Evolutionary conservation across 345 rosid species (phyloP), one percentile per base, ranked within the genome.

Genomic region (Salix purpurea): DNA sequence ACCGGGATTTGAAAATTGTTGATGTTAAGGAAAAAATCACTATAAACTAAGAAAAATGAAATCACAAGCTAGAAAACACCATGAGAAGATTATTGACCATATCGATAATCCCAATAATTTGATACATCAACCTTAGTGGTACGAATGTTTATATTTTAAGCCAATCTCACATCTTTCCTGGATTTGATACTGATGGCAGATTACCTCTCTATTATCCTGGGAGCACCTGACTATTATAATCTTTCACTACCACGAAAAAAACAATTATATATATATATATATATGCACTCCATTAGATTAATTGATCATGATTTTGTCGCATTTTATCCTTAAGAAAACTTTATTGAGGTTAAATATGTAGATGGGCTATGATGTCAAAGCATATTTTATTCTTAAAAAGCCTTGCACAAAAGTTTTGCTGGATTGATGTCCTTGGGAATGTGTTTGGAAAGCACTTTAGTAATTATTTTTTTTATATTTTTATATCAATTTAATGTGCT

Each of bases 111-210:
- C 60, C 61, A 7, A 69, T 69, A 44, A 23, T 24, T 69, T 14
- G 15, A 46, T 44, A 0, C 50, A 44, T 23, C 18, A 44, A 44
- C 4, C 18, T 69, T 44, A 19, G 3, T 21, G 34, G 30, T 67
- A 26, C 37, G 48, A 69, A 24, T 69, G 23, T 42, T 42, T 44
- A 52, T 13, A 71, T 18, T 50, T 32, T 52, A 32, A 71, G 58
- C 74, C 42, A 50, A 30, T 71, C 74, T 52, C 64, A 52, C 18
- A 71, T 71, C 74, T 50, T 71, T 71, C 26, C 42, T 71, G 23
- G 44, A 50, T 71, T 71, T 30, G 28, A 13, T 52, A 7, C 60
- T 46, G 4, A 46, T 11, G 52, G n/a, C 36, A 32, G 42, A 50
- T 71, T 71, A 1, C 64, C 44, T 71, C 32, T 50, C 64, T 70